phyloP scores from a whole-genome alignment of 306 rosid species.

The Lupinus albus region DNA sequence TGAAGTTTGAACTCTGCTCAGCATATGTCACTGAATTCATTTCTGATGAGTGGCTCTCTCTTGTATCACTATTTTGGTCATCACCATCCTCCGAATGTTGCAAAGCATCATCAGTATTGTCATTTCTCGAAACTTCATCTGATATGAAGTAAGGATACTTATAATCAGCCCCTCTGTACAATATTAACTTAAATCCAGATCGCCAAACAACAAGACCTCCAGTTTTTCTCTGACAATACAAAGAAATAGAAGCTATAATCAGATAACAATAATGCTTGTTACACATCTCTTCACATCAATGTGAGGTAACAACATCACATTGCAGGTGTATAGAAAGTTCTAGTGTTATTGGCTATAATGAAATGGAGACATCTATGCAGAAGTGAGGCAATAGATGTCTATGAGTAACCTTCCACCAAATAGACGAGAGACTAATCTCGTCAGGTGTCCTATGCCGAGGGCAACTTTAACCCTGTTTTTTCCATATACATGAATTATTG shows the following conservation, averaged over 20 bases:
- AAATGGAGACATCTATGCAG: background rate
- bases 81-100: slow-evolving; percentile 38
- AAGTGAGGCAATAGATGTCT: background rate
- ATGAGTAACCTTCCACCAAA: no score
- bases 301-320: background rate
- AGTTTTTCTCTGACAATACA: slow-evolving; percentile 76
- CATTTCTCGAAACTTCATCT: slow-evolving; percentile 42
- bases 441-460: no score
- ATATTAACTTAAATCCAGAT: slow-evolving; percentile 83
- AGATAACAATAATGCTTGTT: slow-evolving; percentile 23
- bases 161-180: slow-evolving; percentile 80
- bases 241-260: slow-evolving; percentile 19
- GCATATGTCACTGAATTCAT: slow-evolving; percentile 43
- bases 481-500: no score
- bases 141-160: slow-evolving; percentile 78
- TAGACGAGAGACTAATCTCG: no score
- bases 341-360: background rate
- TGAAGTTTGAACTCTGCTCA: slow-evolving; percentile 39
- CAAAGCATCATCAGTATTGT: slow-evolving; percentile 39
- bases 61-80: slow-evolving; percentile 37
- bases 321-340: background rate
- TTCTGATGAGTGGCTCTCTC: slow-evolving; percentile 41
- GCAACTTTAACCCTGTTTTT: no score
- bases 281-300: background rate
- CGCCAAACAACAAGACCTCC: slow-evolving; percentile 97